Evolutionary conservation across 2,329 filamentous ascomycete species (phyloP), one percentile per base, ranked within the genome.

Genomic region (Stagonosporopsis vannaccii): DNA sequence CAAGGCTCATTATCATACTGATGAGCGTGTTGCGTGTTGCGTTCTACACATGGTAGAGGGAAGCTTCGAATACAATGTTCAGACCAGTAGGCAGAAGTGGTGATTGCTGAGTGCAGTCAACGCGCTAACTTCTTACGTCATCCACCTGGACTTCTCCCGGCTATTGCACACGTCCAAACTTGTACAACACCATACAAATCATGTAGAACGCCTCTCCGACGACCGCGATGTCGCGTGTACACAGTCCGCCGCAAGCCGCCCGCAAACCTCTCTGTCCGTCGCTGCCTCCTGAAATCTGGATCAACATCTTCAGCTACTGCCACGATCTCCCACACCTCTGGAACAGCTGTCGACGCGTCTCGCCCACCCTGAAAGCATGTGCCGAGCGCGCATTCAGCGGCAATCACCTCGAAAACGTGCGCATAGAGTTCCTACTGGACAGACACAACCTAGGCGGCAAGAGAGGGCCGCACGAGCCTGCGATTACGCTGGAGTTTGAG

Each of bases 241-340:
- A 50, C 6, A 9, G 6, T 4, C 8, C 32, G 15, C 17, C 28
- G 8, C 28, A 4, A 19, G 5, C 33, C 13, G 9, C 28, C 15
- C 61, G 47, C 32, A 33, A 53, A 9, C 40, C 60, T 5, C 28
- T 43, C 33, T 71, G 68, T 52, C 61, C 66, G 2, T 63, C 68
- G 5, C 62, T 75, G 3, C 73, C 73, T 0, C 67, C 71, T 6
- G 73, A 75, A 49, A 43, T 75, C 19, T 75, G 72, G 73, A 72
- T 73, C 42, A 68, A 69, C 57, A 67, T 75, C 48, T 64, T 75
- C 33, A 51, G 62, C 35, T 62, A 69, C 61, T 63, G 69, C 59
- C 49, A 55, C 56, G 68, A 72, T 47, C 66, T 69, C 41, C 58
- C 63, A 4, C 71, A 75, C 53, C 69, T 75, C 12, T 75, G 72